Conservation (phyloP, 257 asterid species). For the Nicotiana attenuata region DNA sequence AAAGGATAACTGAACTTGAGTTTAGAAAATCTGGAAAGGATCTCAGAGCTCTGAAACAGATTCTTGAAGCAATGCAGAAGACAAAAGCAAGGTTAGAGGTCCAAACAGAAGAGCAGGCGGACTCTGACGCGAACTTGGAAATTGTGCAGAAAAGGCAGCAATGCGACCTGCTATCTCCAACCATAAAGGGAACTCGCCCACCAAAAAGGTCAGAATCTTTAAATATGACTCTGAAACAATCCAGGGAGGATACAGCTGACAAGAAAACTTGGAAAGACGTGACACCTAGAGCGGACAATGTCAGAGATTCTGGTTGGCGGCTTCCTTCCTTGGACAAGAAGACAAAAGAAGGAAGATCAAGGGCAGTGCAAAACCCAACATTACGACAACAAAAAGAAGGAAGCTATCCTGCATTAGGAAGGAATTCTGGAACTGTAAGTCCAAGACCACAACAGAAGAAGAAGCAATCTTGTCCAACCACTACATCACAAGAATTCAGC, state of each 20-base stretch:
- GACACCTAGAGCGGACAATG: slow-evolving; percentile 33
- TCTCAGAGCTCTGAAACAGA: slow-evolving; percentile 90
- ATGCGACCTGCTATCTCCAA: slow-evolving; percentile 24
- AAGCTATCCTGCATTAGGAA: slow-evolving; percentile 28
- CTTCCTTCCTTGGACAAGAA: slow-evolving; percentile 30
- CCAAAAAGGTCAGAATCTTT: slow-evolving; percentile 41
- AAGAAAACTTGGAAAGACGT: slow-evolving; percentile 29
- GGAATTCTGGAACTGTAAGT: slow-evolving; percentile 43
- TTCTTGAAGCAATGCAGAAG: slow-evolving; percentile 82
- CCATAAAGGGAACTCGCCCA: slow-evolving; percentile 23
- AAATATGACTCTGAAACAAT: slow-evolving; percentile 36
- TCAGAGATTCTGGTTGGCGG: slow-evolving; percentile 21
- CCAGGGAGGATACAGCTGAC: slow-evolving; percentile 33
- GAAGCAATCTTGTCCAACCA: slow-evolving; percentile 31
- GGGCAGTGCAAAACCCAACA: slow-evolving; percentile 23
- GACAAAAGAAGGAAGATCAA: slow-evolving; percentile 21
- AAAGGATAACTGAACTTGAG: slow-evolving; percentile 73
- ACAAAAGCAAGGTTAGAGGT: slow-evolving; percentile 48
- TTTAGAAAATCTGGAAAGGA: slow-evolving; percentile 78
- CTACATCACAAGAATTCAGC: slow-evolving; percentile 32
- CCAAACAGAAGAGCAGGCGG: slow-evolving; percentile 35
- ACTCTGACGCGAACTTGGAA: slow-evolving; percentile 15
- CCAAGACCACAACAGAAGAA: slow-evolving; percentile 49
- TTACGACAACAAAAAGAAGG: slow-evolving; percentile 13
- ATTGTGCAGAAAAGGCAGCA: slow-evolving; percentile 20